A percentile compares a stretch with the other conserved stretches of the same genome.
Evolutionary conservation across 2,329 filamentous ascomycete genomes (phyloP).

Genomic region (Calonectria pteridis): DNA sequence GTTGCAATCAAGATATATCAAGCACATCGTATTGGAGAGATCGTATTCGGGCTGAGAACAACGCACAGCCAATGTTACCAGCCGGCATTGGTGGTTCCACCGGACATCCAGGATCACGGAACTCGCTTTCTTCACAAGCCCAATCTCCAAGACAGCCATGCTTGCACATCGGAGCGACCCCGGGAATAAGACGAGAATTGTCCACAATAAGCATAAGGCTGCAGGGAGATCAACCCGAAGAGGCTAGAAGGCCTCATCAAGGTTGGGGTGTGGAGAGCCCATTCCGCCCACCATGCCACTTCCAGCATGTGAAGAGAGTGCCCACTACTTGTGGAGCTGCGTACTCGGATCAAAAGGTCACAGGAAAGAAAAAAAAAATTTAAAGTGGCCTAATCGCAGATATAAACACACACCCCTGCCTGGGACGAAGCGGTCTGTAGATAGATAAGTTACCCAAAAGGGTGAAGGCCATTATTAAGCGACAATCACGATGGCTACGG

Average conservation of each 20-base stretch:
- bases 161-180: background rate
- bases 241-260: background rate
- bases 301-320: background rate
- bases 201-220: background rate
- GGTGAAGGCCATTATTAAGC: constrained; percentile 19
- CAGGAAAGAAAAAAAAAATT: background rate
- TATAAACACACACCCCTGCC: background rate
- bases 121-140: background rate
- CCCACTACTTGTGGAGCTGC: background rate
- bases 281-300: background rate
- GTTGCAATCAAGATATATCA: background rate
- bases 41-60: background rate
- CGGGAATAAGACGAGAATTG: background rate
- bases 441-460: constrained; percentile 6
- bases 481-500: constrained; percentile 15
- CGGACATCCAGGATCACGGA: background rate
- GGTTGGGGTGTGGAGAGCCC: background rate
- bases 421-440: background rate
- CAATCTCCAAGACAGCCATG: background rate
- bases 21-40: background rate
- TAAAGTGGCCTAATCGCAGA: background rate
- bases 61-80: background rate
- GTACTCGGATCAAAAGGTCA: background rate
- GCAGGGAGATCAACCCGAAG: background rate
- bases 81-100: background rate